Evolutionary conservation across 805 yeast species (phyloP).

Genomic region (Brettanomyces sp.): DNA sequence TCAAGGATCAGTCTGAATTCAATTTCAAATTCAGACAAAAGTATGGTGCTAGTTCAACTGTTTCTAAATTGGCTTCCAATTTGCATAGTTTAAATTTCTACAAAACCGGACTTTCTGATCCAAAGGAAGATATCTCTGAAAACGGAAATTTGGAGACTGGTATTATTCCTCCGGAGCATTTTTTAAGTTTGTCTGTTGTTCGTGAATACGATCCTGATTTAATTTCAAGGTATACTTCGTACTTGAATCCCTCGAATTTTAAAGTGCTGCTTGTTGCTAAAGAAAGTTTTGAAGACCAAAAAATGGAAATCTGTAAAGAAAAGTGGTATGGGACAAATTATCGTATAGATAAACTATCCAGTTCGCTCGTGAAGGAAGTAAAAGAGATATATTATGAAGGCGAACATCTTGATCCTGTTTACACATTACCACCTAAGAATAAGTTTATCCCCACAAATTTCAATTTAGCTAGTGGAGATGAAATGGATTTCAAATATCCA

Average conservation of each 20-base stretch:
- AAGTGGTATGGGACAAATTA: constrained; percentile 91
- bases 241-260: constrained; percentile 50
- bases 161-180: constrained; percentile 51
- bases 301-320: constrained; percentile 35
- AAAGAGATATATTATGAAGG: not conserved
- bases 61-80: constrained; percentile 34
- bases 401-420: constrained; percentile 24
- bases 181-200: constrained; percentile 47
- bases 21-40: constrained; percentile 79
- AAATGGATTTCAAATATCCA: constrained; percentile 39
- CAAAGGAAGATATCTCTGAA: constrained; percentile 3
- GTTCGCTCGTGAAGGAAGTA: constrained; percentile 21
- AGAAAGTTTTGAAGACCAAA: constrained; percentile 37
- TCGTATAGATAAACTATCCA: constrained; percentile 35
- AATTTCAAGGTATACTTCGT: constrained; percentile 39
- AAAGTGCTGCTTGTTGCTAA: constrained; percentile 47
- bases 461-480: constrained; percentile 37
- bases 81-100: constrained; percentile 18
- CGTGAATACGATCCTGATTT: constrained; percentile 49
- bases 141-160: constrained; percentile 6
- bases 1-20: constrained; percentile 56
- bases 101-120: constrained; percentile 13
- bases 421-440: constrained; percentile 56
- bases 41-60: constrained; percentile 60
- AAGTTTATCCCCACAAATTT: constrained; percentile 78